These are phyloP conservation scores for Blastocladiella emersonii DNA, from an alignment of 371 early-diverging fungal genomes.

Conservation along the genomic window DNA sequence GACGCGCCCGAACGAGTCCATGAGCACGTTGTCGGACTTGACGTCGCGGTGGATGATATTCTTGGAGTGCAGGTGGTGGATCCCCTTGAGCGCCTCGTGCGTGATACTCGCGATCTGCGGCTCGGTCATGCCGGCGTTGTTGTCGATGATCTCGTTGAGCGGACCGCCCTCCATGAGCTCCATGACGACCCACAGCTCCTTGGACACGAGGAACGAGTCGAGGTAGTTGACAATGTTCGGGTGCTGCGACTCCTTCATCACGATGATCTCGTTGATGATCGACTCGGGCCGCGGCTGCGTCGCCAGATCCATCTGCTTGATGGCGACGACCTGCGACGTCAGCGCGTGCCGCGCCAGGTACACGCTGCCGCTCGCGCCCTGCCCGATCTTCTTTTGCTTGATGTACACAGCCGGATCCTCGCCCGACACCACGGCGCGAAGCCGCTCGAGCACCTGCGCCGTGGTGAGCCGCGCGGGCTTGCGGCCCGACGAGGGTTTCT, in stretches of 20 bases:
- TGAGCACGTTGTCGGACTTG: conserved; percentile 69
- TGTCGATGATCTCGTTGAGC: conserved; percentile 90
- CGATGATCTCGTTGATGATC: conserved; percentile 87
- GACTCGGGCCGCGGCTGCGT: conserved; percentile 86
- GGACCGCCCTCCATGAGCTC: conserved; percentile 98
- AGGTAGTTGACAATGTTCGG: conserved; percentile 90
- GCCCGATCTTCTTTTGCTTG: conserved; percentile 86
- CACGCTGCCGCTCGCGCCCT: conserved; percentile 94
- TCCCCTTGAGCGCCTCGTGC: conserved; percentile 70
- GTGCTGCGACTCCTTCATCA: conserved; percentile 90
- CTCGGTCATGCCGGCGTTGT: conserved; percentile 63
- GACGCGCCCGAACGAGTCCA: neutral
- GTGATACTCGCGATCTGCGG: conserved; percentile 83
- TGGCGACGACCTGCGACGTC: conserved; percentile 66
- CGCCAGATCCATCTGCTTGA: conserved; percentile 93
- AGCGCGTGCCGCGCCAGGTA: conserved; percentile 62
- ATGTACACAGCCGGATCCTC: conserved; percentile 77
- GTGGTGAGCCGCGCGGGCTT: neutral
- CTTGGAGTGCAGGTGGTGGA: conserved; percentile 80
- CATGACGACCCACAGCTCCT: conserved; percentile 94
- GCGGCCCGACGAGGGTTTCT: too few species aligned
- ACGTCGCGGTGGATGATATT: conserved; percentile 95
- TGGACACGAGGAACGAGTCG: conserved; percentile 68
- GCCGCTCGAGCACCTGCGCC: conserved; percentile 74
- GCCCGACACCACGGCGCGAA: conserved; percentile 62